Percentiles rank a stretch among this genome's conserved stretches.
Conservation (phyloP, 768 basidiomycete genomes). For the Kwoniella sp. region DNA sequence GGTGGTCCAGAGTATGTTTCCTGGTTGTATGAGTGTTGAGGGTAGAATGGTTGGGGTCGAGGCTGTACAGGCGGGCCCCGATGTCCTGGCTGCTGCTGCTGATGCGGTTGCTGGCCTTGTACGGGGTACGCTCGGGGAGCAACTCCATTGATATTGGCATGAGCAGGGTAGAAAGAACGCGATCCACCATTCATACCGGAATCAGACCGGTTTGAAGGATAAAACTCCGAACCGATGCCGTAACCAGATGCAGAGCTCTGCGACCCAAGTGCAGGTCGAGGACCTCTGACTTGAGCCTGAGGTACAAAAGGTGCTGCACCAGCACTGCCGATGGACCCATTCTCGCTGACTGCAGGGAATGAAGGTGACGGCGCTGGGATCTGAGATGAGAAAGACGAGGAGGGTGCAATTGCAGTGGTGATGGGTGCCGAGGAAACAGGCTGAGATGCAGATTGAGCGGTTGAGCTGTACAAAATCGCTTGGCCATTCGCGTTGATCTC, state of each 20-base stretch:
- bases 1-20: constrained; percentile 3
- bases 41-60: constrained; percentile 7
- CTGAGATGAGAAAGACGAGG: not conserved
- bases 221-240: constrained; percentile 5
- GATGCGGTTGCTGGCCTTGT: not conserved
- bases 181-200: not conserved
- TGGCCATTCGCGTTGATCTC: constrained; percentile 19
- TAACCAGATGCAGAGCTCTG: constrained; percentile 1
- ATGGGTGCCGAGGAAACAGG: not conserved
- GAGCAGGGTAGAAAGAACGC: constrained; percentile 13
- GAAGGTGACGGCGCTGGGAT: constrained; percentile 19
- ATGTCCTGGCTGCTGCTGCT: not conserved
- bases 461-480: constrained; percentile 17
- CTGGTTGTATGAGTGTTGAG: constrained; percentile 12
- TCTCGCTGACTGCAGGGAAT: constrained; percentile 24
- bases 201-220: constrained; percentile 7
- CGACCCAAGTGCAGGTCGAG: constrained; percentile 9
- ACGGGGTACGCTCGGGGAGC: constrained; percentile 10
- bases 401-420: not conserved
- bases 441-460: constrained; percentile 6
- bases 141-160: not conserved
- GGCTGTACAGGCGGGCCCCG: constrained; percentile 10
- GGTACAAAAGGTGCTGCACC: constrained; percentile 7
- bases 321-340: constrained; percentile 29
- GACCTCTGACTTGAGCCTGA: not conserved